These are phyloP conservation scores for Periglandula ipomoeae DNA, from an alignment of 2,329 filamentous ascomycete genomes.

Conservation along the genomic window DNA sequence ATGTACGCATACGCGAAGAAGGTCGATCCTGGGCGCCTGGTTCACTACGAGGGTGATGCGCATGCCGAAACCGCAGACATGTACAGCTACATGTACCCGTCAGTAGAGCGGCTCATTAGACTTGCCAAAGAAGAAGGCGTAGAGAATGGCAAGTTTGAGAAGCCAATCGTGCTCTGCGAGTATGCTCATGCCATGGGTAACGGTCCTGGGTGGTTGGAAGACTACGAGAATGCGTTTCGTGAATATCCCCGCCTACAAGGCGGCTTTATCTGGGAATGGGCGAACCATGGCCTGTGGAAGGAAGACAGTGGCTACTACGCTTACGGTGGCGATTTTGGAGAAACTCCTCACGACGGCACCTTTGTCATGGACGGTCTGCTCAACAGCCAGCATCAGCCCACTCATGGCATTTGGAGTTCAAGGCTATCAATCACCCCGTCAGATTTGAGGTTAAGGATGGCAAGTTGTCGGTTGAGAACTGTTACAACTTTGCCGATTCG, in stretches of 20 bases:
- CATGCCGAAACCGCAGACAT: constrained; percentile 53
- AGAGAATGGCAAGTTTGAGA: constrained; percentile 35
- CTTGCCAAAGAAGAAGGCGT: constrained; percentile 35
- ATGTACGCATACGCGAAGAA: constrained; percentile 57
- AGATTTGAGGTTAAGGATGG: constrained; percentile 27
- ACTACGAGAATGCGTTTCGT: constrained; percentile 57
- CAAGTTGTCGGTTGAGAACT: constrained; percentile 33
- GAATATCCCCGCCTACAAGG: constrained; percentile 53
- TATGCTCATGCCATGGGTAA: constrained; percentile 64
- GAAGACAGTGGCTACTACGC: constrained; percentile 38
- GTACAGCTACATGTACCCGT: constrained; percentile 59
- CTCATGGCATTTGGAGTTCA: constrained; percentile 47
- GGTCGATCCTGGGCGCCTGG: constrained; percentile 46
- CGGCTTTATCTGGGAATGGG: constrained; percentile 60
- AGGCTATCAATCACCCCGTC: constrained; percentile 50
- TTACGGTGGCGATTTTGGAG: constrained; percentile 55
- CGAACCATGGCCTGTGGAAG: constrained; percentile 47
- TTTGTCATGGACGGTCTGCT: constrained; percentile 56
- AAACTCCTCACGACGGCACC: constrained; percentile 48
- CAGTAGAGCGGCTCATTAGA: constrained; percentile 39
- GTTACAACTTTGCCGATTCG: constrained; percentile 39
- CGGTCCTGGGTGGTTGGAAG: constrained; percentile 58
- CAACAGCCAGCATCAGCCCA: constrained; percentile 44
- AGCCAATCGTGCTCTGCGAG: constrained; percentile 52
- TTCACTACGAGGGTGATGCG: constrained; percentile 60